Evolutionary conservation across 768 basidiomycete genomes (phyloP).

Genomic region (Amanita fuliginea): DNA sequence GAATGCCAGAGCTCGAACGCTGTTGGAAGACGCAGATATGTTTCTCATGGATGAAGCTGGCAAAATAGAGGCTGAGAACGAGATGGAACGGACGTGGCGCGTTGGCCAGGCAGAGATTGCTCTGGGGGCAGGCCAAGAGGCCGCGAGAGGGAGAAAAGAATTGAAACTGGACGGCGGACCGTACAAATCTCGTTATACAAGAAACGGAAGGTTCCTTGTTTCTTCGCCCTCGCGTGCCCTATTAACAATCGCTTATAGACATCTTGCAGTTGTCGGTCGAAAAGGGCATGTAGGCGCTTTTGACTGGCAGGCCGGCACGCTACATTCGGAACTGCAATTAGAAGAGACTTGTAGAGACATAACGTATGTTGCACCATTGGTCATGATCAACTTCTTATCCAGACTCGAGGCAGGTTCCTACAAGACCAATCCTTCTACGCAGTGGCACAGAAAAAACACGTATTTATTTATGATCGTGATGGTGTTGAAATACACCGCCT

Average conservation of each 20-base stretch:
- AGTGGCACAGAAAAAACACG: slow-evolving; percentile 93
- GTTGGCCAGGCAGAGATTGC: slow-evolving; percentile 73
- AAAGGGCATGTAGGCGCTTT: slow-evolving; percentile 87
- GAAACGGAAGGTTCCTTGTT: slow-evolving; percentile 95
- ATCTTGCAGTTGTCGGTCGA: slow-evolving; percentile 76
- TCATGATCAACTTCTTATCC: neutral
- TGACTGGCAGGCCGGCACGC: slow-evolving; percentile 81
- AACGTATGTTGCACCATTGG: slow-evolving; percentile 44
- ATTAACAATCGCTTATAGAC: slow-evolving; percentile 28
- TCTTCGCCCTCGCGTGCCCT: neutral
- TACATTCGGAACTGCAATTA: slow-evolving; percentile 83
- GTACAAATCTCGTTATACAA: slow-evolving; percentile 75
- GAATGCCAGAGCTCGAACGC: slow-evolving; percentile 46
- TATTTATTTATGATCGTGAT: slow-evolving; percentile 90
- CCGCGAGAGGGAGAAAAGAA: slow-evolving; percentile 65
- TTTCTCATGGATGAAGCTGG: slow-evolving; percentile 64
- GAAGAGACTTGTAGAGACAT: slow-evolving; percentile 89
- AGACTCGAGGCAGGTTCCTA: slow-evolving; percentile 48
- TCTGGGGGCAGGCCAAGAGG: slow-evolving; percentile 57
- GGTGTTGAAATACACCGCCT: slow-evolving; percentile 88
- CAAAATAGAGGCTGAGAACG: slow-evolving; percentile 61
- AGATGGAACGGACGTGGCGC: slow-evolving; percentile 86
- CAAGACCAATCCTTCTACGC: slow-evolving; percentile 92
- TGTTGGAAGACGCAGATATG: slow-evolving; percentile 54
- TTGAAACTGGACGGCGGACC: slow-evolving; percentile 79